Evolutionary conservation across 495 filamentous ascomycete genomes (phyloP).

Genomic region (Xylaria longipes): DNA sequence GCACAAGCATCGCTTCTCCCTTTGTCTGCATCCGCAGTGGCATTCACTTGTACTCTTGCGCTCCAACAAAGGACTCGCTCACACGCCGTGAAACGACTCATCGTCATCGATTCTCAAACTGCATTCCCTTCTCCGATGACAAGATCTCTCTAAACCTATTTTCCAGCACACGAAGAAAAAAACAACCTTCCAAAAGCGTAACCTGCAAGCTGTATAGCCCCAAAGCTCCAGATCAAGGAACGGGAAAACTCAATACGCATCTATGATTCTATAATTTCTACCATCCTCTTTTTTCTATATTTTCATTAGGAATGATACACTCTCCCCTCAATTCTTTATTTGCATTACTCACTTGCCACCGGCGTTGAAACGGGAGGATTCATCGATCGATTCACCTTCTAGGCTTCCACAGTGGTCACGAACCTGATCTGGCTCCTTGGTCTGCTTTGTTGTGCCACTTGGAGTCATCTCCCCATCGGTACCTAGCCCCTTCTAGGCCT

Average conservation of each 20-base stretch:
- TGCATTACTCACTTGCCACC: slow-evolving; percentile 41
- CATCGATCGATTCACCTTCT: slow-evolving; percentile 36
- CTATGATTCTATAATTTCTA: slow-evolving; percentile 18
- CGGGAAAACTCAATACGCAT: slow-evolving; percentile 9
- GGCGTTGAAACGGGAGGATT: slow-evolving; percentile 31
- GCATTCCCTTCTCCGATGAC: slow-evolving; percentile 11
- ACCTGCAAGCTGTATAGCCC: neutral
- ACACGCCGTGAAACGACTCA: slow-evolving; percentile 20
- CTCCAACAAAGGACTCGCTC: slow-evolving; percentile 42
- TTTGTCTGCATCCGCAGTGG: slow-evolving; percentile 45
- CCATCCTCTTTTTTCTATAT: slow-evolving; percentile 11
- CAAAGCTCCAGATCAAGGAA: neutral
- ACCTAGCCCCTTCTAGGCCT: slow-evolving; percentile 27
- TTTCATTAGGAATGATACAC: slow-evolving; percentile 22
- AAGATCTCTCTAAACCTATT: slow-evolving; percentile 10
- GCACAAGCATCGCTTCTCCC: slow-evolving; percentile 20
- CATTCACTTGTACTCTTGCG: slow-evolving; percentile 57
- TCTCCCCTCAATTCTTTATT: slow-evolving; percentile 44
- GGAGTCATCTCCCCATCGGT: slow-evolving; percentile 46
- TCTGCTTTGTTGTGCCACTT: slow-evolving; percentile 41
- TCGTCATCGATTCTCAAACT: slow-evolving; percentile 20
- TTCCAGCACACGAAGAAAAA: neutral
- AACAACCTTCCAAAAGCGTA: neutral
- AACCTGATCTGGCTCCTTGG: slow-evolving; percentile 31
- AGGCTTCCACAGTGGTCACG: slow-evolving; percentile 43